Evolutionary conservation across 768 basidiomycete genomes (phyloP), one percentile per base, ranked within the genome.

Genomic region (Russula sp.): DNA sequence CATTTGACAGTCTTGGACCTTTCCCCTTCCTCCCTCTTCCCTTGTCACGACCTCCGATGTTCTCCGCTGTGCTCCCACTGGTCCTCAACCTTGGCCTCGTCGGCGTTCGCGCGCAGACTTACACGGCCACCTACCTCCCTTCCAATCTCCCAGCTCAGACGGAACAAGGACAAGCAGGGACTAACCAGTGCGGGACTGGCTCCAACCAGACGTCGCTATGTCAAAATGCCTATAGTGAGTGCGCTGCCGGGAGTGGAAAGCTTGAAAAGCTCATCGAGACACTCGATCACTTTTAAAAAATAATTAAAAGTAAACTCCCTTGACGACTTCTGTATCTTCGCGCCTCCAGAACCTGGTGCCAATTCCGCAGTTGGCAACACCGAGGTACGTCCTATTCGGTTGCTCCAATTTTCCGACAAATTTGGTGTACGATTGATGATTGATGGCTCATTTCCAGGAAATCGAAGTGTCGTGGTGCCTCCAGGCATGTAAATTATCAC

Each of bases 191-290:
- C 70, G 85, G 84, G 9, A 77, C 79, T 3, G 74, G 70, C 18
- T 71, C 75, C 53, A 81, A 76, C 70, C 84, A 83, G 71, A 76
- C 73, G 5, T 85, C 85, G 4, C 71, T 73, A 59, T 92, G 89
- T 73, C 90, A 90, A 68, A 84, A 84, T 65, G 81, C 78, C 10
- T 85, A 80, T 69, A 63, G 85, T 83, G 69, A 64, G 82, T 71
- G 36, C 36, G 6, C 14, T 10, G 13, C 14, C 25, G 38, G 38
- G 22, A 10, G 1, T 11, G 25, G 13, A 47, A 47, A 14, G 3
- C 25, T 29, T 29, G 25, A 5, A 57, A 16, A 20, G 42, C 3
- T 25, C 13, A 25, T 14, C n/a, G 46, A 42, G 29, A 47, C 18
- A 7, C 20, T 47, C 57, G 29, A 48, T 22, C 8, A 46, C 5